Evolutionary conservation across 306 rosid species (phyloP), one percentile per base, ranked within the genome.

Genomic region (Casuarina glauca): DNA sequence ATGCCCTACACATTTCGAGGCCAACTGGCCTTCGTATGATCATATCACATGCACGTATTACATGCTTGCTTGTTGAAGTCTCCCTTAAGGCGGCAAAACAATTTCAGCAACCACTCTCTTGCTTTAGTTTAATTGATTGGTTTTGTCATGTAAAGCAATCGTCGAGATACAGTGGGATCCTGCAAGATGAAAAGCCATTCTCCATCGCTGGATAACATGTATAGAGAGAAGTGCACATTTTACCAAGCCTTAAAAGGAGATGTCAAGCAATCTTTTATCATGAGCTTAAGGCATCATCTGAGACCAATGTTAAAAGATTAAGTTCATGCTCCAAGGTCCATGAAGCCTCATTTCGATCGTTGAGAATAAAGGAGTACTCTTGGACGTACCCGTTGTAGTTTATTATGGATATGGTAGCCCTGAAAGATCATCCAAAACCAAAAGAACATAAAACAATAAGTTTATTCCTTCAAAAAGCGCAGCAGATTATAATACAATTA

Each of bases 271-370:
- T 41, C 15, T 54, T 55, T 74, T 61, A 53, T 90, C 88, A 86
- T 73, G 85, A 83, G 69, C 76, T 72, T 54, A 60, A 58, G 69
- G 83, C 66, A 60, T 81, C 81, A 3, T 88, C 90, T 69, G 82
- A 20, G 70, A 82, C 55, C 70, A 80, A 87, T 3, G 82, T 81
- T 78, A 88, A 79, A 51, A 90, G 92, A 85, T 87, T 90, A 82
- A 93, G 86, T 69, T 92, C 93, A 26, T 92, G 88, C 62, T 83
- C 93, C 79, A 91, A 54, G 72, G 86, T 78, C 94, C 93, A 91
- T 53, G 87, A 82, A 67, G 91, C 84, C 79, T 86, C 92, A 46
- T 88, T 90, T 46, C 83, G 90, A 51, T 86, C 75, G 69, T 85
- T 89, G 76, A 92, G 78, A 57, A 79, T 89, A 49, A 94, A 44